Conservation (phyloP, 306 rosid genomes). For the Sindora glabra region DNA sequence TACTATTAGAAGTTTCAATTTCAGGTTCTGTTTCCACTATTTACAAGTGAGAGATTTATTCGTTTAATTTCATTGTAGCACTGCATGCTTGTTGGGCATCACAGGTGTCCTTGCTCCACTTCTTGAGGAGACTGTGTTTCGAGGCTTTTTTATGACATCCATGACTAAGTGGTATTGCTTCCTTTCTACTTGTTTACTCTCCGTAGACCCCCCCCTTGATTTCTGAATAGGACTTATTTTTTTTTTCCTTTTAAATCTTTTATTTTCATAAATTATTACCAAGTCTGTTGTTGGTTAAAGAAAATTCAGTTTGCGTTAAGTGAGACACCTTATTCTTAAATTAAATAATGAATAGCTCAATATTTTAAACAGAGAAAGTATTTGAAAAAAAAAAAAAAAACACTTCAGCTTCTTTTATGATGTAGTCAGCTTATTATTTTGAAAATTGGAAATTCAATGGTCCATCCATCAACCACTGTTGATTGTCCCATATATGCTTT, state of each 20-base stretch:
- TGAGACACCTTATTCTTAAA: not conserved
- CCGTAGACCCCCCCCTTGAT: not conserved
- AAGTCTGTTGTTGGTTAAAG: not conserved
- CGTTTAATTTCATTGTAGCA: constrained; percentile 48
- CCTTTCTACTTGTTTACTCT: not conserved
- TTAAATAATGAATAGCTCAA: not conserved
- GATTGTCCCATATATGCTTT: not conserved
- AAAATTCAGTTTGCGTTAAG: not conserved
- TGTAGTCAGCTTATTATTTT: not conserved
- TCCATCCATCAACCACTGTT: not conserved
- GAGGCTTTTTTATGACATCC: constrained; percentile 86
- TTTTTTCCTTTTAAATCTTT: not conserved
- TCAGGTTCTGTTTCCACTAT: not conserved
- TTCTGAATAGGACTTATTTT: not conserved
- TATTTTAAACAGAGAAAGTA: not conserved
- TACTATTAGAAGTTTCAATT: not conserved
- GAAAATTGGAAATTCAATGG: not conserved
- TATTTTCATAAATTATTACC: not conserved
- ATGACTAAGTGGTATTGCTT: constrained; percentile 75
- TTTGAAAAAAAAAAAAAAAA: no score
- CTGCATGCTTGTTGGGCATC: constrained; percentile 84
- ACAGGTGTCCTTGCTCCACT: constrained; percentile 91
- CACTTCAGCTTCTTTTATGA: not conserved
- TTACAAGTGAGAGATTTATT: constrained; percentile 1
- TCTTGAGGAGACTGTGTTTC: constrained; percentile 89